Base-by-base conservation (phyloP, 2,329 filamentous ascomycete species). In the Penicillium sp. region DNA sequence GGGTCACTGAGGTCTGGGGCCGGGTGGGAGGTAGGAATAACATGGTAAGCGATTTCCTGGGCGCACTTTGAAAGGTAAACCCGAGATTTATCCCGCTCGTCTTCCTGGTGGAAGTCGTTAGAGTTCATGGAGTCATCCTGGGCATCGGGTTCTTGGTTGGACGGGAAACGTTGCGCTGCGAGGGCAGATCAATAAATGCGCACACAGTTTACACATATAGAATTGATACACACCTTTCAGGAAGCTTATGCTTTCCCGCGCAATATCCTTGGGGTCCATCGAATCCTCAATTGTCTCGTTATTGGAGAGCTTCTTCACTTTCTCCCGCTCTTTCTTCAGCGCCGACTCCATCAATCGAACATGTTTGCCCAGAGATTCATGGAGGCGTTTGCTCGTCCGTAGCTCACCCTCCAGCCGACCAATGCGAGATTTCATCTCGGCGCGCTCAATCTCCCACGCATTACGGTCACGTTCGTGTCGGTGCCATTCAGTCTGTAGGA, bases 401-500 rank as follows among this genome's bases (percentile, higher is more conserved):
- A 85, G 81, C 58, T 95, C 88, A 44, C 93, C 93, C 71, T 98
- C 93, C 55, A 97, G 81, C 62, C 87, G 86, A 42, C 91, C 91
- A 73, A 98, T 96, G 64, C 94, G 85, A 58, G 88, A 89, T 75
- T 95, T 95, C 93, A 98, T 97, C 74, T 98, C 93, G 62, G 95
- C 93, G 65, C 89, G 85, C 72, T 98, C 93, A 67, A 98, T 98
- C 71, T 98, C 93, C 93, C 93, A 98, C 29, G 89, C 85, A 72
- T 98, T 98, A 61, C 93, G 84, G 66, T 96, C 93, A 71, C 93
- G 87, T 73, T 98, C 93, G 70, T 98, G 91, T 58, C 89, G 86
- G 72, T 98, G 93, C 93, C 93, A 98, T 80, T 98, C 91, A 39
- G 93, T 93, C 74, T 98, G 93, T 31, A 98, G 82, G 69, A 98